A percentile compares a stretch with the other conserved stretches of the same genome.
phyloP scores from a whole-genome alignment of 257 asterid genomes.

The Ballota nigra region DNA sequence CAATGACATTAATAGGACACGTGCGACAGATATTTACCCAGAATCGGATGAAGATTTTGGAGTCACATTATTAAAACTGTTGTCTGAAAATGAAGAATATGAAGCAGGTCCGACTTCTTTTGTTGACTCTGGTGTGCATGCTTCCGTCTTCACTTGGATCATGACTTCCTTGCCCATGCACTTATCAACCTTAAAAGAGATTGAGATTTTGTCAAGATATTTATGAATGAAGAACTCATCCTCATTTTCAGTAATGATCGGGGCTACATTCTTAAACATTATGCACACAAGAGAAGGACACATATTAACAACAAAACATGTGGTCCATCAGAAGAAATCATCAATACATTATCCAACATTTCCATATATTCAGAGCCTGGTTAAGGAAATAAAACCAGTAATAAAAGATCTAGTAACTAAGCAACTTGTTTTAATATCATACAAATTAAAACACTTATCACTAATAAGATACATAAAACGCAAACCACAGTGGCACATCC shows the following conservation, averaged over 20 bases:
- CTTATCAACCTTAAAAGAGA: background rate
- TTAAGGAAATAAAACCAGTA: background rate
- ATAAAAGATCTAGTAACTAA: conserved; percentile 1
- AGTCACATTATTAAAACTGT: conserved; percentile 39
- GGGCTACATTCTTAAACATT: background rate
- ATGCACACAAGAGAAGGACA: background rate
- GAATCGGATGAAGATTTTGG: conserved; percentile 44
- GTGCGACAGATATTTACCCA: conserved; percentile 33
- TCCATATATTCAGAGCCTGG: background rate
- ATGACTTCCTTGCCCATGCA: conserved; percentile 27
- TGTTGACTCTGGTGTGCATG: background rate
- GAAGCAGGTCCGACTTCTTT: background rate
- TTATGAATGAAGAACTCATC: background rate
- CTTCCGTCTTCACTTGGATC: conserved; percentile 37
- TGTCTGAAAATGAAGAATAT: conserved; percentile 29
- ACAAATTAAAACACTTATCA: background rate
- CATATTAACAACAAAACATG: background rate
- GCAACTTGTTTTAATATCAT: background rate
- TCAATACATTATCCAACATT: background rate
- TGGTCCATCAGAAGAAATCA: background rate
- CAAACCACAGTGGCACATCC: background rate
- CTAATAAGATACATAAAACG: background rate
- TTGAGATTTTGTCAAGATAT: background rate
- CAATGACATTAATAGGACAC: background rate
- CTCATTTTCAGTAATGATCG: background rate